Evolutionary conservation across 1,139 yeast genomes (phyloP).

Genomic region (Blastobotrys arbuscula): DNA sequence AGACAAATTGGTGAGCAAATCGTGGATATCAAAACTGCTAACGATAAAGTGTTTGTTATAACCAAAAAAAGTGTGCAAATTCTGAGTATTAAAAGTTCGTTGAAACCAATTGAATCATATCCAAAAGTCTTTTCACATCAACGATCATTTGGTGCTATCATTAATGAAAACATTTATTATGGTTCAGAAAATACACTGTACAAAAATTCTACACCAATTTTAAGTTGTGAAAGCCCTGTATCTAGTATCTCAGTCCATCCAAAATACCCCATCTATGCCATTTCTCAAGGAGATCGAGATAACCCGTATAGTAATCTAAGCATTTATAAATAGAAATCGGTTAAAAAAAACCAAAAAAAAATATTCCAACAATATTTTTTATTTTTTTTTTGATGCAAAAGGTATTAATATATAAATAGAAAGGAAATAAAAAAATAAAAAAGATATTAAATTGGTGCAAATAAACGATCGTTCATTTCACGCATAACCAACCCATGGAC

Average conservation of each 20-base stretch:
- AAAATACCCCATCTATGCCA: not conserved
- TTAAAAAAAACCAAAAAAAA: too few species aligned
- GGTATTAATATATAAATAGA: too few species aligned
- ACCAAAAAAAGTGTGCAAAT: not conserved
- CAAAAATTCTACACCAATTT: not conserved
- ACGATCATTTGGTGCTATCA: not conserved
- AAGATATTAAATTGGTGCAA: conserved; percentile 12
- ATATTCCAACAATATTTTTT: too few species aligned
- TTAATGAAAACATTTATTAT: not conserved
- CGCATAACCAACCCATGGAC: conserved; percentile 31
- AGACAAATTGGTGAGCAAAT: not conserved
- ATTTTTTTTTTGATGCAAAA: too few species aligned
- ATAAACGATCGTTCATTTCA: conserved; percentile 26
- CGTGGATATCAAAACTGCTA: not conserved
- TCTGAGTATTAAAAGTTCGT: not conserved
- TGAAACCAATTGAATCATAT: not conserved
- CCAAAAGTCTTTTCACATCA: not conserved
- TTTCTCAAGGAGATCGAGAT: not conserved
- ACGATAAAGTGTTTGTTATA: not conserved
- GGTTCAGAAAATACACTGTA: not conserved
- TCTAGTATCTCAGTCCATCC: conserved; percentile 1
- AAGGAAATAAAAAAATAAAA: not conserved
- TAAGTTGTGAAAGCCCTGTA: not conserved
- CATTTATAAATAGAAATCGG: too few species aligned
- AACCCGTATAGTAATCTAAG: too few species aligned